These are phyloP conservation scores for Boletus tomentosulus DNA, from an alignment of 768 basidiomycete species.

Conservation along the genomic window DNA sequence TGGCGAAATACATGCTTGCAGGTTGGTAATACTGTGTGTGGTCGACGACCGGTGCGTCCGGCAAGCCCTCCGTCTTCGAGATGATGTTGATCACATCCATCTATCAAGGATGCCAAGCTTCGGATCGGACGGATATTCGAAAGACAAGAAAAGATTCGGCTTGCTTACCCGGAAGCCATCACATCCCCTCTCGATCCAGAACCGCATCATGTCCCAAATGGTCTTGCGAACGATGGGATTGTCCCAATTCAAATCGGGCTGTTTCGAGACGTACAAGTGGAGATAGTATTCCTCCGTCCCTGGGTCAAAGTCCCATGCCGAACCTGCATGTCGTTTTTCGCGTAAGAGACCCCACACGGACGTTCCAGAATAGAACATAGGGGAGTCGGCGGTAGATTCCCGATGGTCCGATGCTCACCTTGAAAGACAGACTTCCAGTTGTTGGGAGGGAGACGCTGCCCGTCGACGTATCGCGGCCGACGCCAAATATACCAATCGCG, in stretches of 20 bases:
- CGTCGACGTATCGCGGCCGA: slow-evolving; percentile 50
- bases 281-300: slow-evolving; percentile 67
- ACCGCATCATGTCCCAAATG: slow-evolving; percentile 61
- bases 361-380: slow-evolving; percentile 1
- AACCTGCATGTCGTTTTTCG: slow-evolving; percentile 35
- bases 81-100: slow-evolving; percentile 72
- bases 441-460: slow-evolving; percentile 59
- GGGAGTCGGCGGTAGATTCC: neutral
- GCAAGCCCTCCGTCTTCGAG: slow-evolving; percentile 58
- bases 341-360: neutral
- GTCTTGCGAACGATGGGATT: slow-evolving; percentile 56
- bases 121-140: neutral
- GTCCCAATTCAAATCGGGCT: slow-evolving; percentile 79
- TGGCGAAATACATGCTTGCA: slow-evolving; percentile 50
- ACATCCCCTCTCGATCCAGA: slow-evolving; percentile 71
- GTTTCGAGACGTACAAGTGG: slow-evolving; percentile 60
- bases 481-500: slow-evolving; percentile 80
- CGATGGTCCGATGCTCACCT: slow-evolving; percentile 33
- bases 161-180: slow-evolving; percentile 67
- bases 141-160: slow-evolving; percentile 33
- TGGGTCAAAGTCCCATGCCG: slow-evolving; percentile 70
- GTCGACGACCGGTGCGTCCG: slow-evolving; percentile 59
- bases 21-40: slow-evolving; percentile 49
- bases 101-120: slow-evolving; percentile 25
- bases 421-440: slow-evolving; percentile 71